Conservation (phyloP, 1,139 yeast genomes). For the Meyerozyma guilliermondii region DNA sequence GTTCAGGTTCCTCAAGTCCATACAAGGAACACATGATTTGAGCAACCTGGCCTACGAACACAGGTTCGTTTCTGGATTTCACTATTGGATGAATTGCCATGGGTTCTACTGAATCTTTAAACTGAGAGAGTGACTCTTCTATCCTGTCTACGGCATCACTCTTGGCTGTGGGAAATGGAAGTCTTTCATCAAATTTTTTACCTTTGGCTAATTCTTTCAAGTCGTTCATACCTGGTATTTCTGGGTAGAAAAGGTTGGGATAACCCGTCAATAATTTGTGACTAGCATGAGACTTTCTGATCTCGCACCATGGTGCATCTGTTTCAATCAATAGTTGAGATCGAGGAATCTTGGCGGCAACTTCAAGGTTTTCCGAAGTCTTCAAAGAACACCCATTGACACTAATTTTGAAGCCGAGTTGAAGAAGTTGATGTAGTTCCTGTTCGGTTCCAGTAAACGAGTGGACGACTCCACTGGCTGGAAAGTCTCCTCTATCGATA, state of each 20-base stretch:
- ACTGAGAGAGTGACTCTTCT: slow-evolving; percentile 8
- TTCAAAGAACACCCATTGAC: slow-evolving; percentile 91
- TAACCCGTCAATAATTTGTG: slow-evolving; percentile 48
- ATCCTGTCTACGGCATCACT: slow-evolving; percentile 50
- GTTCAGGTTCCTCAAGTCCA: slow-evolving; percentile 29
- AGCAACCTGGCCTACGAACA: slow-evolving; percentile 76
- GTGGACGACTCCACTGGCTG: slow-evolving; percentile 72
- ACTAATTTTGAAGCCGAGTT: slow-evolving; percentile 67
- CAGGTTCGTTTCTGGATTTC: slow-evolving; percentile 89
- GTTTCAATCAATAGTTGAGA: slow-evolving; percentile 78
- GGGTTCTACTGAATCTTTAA: slow-evolving; percentile 20
- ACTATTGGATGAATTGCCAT: slow-evolving; percentile 50
- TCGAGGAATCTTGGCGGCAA: slow-evolving; percentile 62
- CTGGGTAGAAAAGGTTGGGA: slow-evolving; percentile 55
- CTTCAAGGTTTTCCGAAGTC: slow-evolving; percentile 66
- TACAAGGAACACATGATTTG: slow-evolving; percentile 61
- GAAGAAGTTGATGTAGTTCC: slow-evolving; percentile 51
- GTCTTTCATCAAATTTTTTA: slow-evolving; percentile 36
- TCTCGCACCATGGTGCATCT: slow-evolving; percentile 98
- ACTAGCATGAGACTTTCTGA: slow-evolving; percentile 77
- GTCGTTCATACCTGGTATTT: slow-evolving; percentile 10
- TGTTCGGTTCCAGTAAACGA: slow-evolving; percentile 84
- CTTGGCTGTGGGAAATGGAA: slow-evolving; percentile 62
- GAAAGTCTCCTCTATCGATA: slow-evolving; percentile 36
- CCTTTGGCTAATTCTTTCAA: slow-evolving; percentile 7